phyloP scores from a whole-genome alignment of 768 basidiomycete genomes.

The Phlebiopsis flavidoalba region DNA sequence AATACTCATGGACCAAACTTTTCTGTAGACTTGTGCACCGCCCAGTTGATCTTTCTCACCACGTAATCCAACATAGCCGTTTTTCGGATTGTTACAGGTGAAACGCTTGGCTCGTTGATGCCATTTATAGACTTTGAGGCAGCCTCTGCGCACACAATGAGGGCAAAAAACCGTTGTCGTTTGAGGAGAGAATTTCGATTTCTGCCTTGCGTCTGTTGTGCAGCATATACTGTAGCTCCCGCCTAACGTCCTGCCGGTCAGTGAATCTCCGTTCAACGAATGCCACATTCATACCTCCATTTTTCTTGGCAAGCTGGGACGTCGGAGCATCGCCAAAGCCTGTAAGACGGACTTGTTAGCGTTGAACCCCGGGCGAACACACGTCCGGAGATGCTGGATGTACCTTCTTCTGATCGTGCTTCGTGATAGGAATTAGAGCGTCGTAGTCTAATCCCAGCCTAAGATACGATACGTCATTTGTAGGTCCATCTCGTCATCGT shows the following conservation, averaged over 20 bases:
- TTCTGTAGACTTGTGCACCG: not conserved
- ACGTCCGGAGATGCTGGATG: not conserved
- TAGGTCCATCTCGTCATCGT: not conserved
- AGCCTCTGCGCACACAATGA: not conserved
- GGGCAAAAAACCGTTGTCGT: no score
- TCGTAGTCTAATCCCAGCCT: constrained; percentile 62
- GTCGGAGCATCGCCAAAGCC: constrained; percentile 61
- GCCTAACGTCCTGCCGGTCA: constrained; percentile 37
- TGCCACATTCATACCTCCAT: constrained; percentile 54
- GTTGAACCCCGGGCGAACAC: not conserved
- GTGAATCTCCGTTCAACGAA: not conserved
- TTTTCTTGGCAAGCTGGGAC: constrained; percentile 43
- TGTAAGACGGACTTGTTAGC: constrained; percentile 19
- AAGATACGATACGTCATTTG: not conserved
- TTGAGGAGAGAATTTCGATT: constrained; percentile 61
- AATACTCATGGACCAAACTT: not conserved
- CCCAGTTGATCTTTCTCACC: not conserved
- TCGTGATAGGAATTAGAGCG: constrained; percentile 61
- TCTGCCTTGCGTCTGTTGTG: constrained; percentile 87
- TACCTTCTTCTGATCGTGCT: constrained; percentile 74
- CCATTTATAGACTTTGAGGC: no score
- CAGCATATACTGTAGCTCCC: constrained; percentile 77
- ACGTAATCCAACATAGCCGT: constrained; percentile 1
- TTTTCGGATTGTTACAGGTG: not conserved
- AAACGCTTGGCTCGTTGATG: no score